Base-by-base conservation (phyloP, 1,284 basidiomycete genomes). In the Chalciporus sp. region DNA sequence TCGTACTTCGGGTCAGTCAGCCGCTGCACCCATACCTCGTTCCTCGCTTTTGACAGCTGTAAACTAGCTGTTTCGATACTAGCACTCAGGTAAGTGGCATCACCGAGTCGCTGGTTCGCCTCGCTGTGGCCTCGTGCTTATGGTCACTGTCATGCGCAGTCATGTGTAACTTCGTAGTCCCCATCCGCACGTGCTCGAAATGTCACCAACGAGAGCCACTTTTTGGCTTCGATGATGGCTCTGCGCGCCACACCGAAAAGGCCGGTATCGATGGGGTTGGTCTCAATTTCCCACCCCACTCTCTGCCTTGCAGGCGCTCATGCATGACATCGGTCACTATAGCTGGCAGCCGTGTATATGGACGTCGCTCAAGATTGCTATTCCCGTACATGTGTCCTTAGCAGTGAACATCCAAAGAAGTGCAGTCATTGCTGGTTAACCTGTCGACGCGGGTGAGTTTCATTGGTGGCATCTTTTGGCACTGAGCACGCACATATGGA, bases 281-380 rank as follows among this genome's bases (percentile, higher is more conserved):
- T 58, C 1, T 3, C 1, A 7, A 16, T 17, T 1, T n/a, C 17
- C 29, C 11, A 6, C 8, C 33, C 11, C 28, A 8, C 28, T 14
- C 19, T 8, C 12, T 4, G 12, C 7, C 11, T 4, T 23, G 23
- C 23, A 12, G 10, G 29, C 33, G 35, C 27, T 37, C 12, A n/a
- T 19, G 8, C 12, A n/a, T 31, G 37, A 60, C 50, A 19, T 27
- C 5, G 2, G 9, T 10, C 31, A 0, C 8, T 17, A 3, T 52
- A 69, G 66, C 47, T 3, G 31, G 12, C 31, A 33, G 31, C 47
- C 17, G 33, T 58, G 2, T 66, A 69, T 52, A 66, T 69, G 65
- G 68, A 69, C 45, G 55, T 61, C 1, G 64, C 67, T 0, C 66
- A 68, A 47, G 66, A 68, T 6, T 68, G 68, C 26, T 68, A 63